Evolutionary conservation across 2,329 filamentous ascomycete species (phyloP).

Genomic region (Verticillium isaacii): DNA sequence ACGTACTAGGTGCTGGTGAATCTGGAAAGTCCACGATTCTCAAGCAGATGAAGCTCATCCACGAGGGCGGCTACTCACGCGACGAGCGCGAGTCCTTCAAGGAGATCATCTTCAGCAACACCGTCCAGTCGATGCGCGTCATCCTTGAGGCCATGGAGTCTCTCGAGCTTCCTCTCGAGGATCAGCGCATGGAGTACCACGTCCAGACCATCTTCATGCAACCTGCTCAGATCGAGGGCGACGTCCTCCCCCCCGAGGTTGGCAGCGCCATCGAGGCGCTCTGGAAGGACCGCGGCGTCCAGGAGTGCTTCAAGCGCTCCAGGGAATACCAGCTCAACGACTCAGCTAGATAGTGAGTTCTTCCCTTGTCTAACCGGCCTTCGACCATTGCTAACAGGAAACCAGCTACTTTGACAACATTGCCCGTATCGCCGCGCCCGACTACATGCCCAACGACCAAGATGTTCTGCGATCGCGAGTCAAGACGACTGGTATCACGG

Average conservation of each 20-base stretch:
- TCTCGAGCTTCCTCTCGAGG: constrained; percentile 75
- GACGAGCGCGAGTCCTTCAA: constrained; percentile 72
- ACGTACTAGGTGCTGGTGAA: constrained; percentile 81
- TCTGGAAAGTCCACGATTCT: constrained; percentile 92
- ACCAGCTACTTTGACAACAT: constrained; percentile 92
- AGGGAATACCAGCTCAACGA: constrained; percentile 96
- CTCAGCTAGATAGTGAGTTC: constrained; percentile 85
- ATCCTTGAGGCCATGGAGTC: constrained; percentile 67
- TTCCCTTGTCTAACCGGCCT: background rate
- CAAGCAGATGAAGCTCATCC: constrained; percentile 99
- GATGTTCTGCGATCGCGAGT: constrained; percentile 94
- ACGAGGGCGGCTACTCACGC: constrained; percentile 97
- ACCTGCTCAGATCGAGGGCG: constrained; percentile 91
- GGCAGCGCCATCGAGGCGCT: constrained; percentile 87
- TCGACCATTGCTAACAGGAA: constrained; percentile 23
- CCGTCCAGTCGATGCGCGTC: constrained; percentile 65
- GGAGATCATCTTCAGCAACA: constrained; percentile 68
- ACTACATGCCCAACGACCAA: constrained; percentile 93
- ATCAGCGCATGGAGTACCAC: constrained; percentile 91
- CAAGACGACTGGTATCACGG: constrained; percentile 96
- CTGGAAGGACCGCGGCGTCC: constrained; percentile 89
- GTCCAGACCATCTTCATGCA: constrained; percentile 99
- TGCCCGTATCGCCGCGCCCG: constrained; percentile 80
- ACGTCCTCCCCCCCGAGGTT: constrained; percentile 89
- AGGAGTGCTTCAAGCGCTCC: constrained; percentile 92